Percentiles rank a stretch among this genome's conserved stretches.
Conservation (phyloP, 768 basidiomycete species). For the Xanthoconium stramineum region DNA sequence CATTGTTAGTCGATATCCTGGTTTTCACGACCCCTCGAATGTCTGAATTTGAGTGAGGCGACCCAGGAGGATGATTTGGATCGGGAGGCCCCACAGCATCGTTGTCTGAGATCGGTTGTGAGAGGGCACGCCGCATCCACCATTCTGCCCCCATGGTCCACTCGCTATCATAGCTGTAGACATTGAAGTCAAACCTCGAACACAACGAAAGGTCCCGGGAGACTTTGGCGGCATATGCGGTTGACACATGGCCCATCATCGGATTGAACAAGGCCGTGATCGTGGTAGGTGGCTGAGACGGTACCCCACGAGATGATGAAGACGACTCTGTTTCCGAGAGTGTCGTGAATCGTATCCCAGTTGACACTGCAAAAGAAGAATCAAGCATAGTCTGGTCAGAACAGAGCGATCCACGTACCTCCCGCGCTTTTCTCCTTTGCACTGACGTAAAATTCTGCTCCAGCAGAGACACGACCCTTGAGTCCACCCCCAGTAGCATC, state of each 20-base stretch:
- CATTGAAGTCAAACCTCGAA: conserved; percentile 92
- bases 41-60: conserved; percentile 26
- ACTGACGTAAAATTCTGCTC: conserved; percentile 92
- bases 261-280: conserved; percentile 95
- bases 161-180: conserved; percentile 96
- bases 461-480: conserved; percentile 85
- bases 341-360: conserved; percentile 92
- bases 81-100: conserved; percentile 2
- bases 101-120: conserved; percentile 22
- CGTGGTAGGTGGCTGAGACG: conserved; percentile 85
- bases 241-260: conserved; percentile 90
- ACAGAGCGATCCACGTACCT: conserved; percentile 41
- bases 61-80: conserved; percentile 8
- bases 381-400: conserved; percentile 1
- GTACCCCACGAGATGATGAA: conserved; percentile 30
- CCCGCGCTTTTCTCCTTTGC: conserved; percentile 92
- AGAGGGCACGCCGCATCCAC: conserved; percentile 73
- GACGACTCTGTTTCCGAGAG: conserved; percentile 60
- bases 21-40: conserved; percentile 87
- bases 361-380: conserved; percentile 60
- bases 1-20: conserved; percentile 84
- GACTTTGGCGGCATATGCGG: conserved; percentile 87
- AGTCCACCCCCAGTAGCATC: conserved; percentile 90
- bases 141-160: conserved; percentile 95
- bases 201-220: conserved; percentile 83